Evolutionary conservation across 2,329 filamentous ascomycete species (phyloP), one percentile per base, ranked within the genome.

Genomic region (Penicillium sclerotiorum): DNA sequence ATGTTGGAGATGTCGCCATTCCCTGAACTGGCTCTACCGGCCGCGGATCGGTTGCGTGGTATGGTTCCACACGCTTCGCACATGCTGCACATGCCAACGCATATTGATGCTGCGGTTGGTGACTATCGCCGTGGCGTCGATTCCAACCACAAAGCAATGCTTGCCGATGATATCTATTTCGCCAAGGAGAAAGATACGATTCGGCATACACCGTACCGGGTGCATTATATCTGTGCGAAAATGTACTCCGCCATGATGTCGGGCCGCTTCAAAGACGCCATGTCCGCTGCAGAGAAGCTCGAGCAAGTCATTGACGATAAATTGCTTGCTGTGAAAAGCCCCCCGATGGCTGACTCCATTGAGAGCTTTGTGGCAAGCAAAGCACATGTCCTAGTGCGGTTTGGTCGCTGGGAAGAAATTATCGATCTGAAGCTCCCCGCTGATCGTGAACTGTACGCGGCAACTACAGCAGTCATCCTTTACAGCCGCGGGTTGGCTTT

Each of bases 331-430:
- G 73, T 87, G 11, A 62, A 83, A 54, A 84, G 81, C 0, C 87
- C 87, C 0, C 86, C 86, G 0, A 89, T 90, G 86, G 87, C 87
- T 1, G 86, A 90, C 66, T 90, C 85, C 83, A 72, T 90, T 1
- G 88, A 91, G 67, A 80, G 79, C 4, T 89, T 89, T 55, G 66
- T 87, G 1, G 78, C 80, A 2, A 82, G 88, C 64, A 78, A 83
- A 2, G 73, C 85, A 1, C 88, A 91, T 63, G 83, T 84, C 0
- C 72, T 88, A 2, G 77, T 91, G 39, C 82, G 88, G 1, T 92
- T 91, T 57, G 88, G 88, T 0, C 73, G 71, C 3, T 91, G 88
- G 88, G 62, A 81, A 0, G 83, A 89, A 1, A 73, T 90, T 20
- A 68, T 86, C 12, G 66, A 70, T 1, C 66, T 89, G 1, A 45